Percentiles rank a stretch among this genome's conserved stretches.
phyloP scores from a whole-genome alignment of 495 filamentous ascomycete species.

The Podospora conica region DNA sequence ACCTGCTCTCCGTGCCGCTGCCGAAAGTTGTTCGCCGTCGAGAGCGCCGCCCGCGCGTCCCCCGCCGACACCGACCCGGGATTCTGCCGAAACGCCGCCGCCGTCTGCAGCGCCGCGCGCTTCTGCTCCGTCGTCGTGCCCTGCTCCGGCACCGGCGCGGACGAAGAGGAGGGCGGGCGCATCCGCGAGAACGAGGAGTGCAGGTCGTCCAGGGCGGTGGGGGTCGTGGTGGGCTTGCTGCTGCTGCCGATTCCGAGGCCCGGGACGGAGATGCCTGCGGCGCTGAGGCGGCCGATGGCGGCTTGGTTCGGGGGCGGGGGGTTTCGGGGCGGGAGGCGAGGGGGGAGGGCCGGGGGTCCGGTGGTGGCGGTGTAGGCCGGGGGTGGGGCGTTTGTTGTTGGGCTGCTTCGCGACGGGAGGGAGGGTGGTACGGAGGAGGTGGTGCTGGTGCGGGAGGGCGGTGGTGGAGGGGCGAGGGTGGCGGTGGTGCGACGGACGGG shows the following conservation, averaged over 20 bases:
- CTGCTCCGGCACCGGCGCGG: conserved; percentile 19
- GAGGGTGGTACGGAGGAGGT: too few relatives aligned
- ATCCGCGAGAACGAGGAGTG: conserved; percentile 59
- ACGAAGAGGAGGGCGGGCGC: conserved; percentile 10
- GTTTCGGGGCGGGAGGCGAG: conserved; percentile 49
- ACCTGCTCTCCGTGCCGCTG: conserved; percentile 69
- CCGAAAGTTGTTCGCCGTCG: conserved; percentile 65
- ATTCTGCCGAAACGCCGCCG: conserved; percentile 47
- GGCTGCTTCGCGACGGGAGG: too few relatives aligned
- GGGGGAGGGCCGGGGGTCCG: conserved; percentile 59
- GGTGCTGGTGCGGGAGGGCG: not conserved
- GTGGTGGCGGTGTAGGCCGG: not conserved
- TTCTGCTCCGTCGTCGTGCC: conserved; percentile 60
- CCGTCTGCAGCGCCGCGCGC: conserved; percentile 54
- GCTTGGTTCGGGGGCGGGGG: conserved; percentile 55
- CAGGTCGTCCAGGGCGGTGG: conserved; percentile 49
- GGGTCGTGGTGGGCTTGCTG: conserved; percentile 18
- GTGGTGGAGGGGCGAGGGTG: conserved; percentile 8
- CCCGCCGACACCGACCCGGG: conserved; percentile 52
- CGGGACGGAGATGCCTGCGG: conserved; percentile 77
- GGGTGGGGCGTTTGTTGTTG: conserved; percentile 5
- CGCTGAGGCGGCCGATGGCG: conserved; percentile 59
- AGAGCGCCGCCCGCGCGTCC: conserved; percentile 49
- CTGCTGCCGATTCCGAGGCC: conserved; percentile 62
- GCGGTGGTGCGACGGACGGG: conserved; percentile 50